These are phyloP conservation scores for Trichoderma sp. DNA, from an alignment of 2,329 filamentous ascomycete genomes.

Conservation along the genomic window DNA sequence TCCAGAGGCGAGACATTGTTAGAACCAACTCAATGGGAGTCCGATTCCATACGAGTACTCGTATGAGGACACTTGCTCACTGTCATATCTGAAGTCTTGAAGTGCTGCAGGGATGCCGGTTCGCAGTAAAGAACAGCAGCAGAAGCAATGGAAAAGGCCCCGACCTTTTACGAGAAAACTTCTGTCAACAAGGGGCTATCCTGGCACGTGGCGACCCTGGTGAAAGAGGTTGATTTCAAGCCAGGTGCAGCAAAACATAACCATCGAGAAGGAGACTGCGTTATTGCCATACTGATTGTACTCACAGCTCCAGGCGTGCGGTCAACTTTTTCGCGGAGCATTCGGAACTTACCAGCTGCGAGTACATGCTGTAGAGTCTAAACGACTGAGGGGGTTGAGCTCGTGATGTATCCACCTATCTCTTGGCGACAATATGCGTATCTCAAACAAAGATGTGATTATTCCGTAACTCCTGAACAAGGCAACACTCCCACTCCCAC, in stretches of 20 bases:
- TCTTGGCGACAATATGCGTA: neutral
- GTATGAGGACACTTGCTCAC: neutral
- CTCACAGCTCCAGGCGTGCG: neutral
- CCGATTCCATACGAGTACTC: neutral
- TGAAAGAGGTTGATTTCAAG: neutral
- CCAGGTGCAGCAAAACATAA: neutral
- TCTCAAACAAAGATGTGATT: neutral
- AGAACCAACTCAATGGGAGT: neutral
- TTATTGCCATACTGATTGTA: neutral
- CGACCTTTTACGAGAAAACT: slow-evolving; percentile 5
- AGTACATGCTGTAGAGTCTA: neutral
- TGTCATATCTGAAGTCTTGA: neutral
- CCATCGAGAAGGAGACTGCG: neutral
- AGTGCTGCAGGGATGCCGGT: neutral
- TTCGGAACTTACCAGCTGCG: neutral
- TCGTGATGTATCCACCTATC: neutral
- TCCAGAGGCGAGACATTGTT: neutral
- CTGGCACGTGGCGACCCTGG: neutral
- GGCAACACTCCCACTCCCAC: neutral
- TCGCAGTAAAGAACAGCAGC: neutral
- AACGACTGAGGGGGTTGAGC: neutral
- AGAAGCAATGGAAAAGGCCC: neutral
- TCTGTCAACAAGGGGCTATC: slow-evolving; percentile 11
- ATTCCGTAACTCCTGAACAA: neutral
- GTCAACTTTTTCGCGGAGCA: neutral